Conservation (phyloP, 2,329 filamentous ascomycete species). For the Coniochaeta sp. region DNA sequence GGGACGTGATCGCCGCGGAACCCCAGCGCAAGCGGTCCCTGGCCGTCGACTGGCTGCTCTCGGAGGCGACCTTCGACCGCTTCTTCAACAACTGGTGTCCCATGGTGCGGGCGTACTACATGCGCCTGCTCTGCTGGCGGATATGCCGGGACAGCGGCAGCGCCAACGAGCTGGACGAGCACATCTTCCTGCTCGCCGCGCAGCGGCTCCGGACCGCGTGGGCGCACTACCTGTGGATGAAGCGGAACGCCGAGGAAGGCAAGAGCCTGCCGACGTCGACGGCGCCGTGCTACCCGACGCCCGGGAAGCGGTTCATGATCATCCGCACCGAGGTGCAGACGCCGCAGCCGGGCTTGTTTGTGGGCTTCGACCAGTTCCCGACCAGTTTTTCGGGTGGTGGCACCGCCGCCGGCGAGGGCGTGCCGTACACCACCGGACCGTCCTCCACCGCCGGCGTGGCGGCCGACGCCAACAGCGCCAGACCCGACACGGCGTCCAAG, state of each 20-base stretch:
- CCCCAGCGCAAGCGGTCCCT: conserved; percentile 60
- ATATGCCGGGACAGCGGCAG: conserved; percentile 69
- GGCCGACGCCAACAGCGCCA: conserved; percentile 18
- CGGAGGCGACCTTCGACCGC: conserved; percentile 66
- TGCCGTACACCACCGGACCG: conserved; percentile 2
- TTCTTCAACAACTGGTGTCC: conserved; percentile 94
- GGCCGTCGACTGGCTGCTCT: conserved; percentile 69
- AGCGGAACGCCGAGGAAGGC: conserved; percentile 54
- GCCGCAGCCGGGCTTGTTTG: conserved; percentile 38
- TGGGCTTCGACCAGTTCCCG: conserved; percentile 37
- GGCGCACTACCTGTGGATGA: conserved; percentile 72
- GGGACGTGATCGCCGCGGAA: conserved; percentile 62
- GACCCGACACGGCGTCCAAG: conserved; percentile 18
- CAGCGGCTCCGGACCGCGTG: conserved; percentile 65
- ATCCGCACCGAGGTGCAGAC: conserved; percentile 65
- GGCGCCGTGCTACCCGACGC: conserved; percentile 75
- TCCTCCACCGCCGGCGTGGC: conserved; percentile 15
- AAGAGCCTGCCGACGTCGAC: conserved; percentile 60
- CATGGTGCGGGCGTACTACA: conserved; percentile 90
- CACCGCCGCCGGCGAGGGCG: conserved; percentile 1
- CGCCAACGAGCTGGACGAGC: conserved; percentile 54
- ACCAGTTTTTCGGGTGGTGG: conserved; percentile 5
- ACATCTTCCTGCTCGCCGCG: conserved; percentile 62
- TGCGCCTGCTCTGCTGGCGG: conserved; percentile 85
- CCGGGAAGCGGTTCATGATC: conserved; percentile 80